These are phyloP conservation scores for Solanum lycopersicoides DNA, from an alignment of 257 asterid species.

Conservation along the genomic window DNA sequence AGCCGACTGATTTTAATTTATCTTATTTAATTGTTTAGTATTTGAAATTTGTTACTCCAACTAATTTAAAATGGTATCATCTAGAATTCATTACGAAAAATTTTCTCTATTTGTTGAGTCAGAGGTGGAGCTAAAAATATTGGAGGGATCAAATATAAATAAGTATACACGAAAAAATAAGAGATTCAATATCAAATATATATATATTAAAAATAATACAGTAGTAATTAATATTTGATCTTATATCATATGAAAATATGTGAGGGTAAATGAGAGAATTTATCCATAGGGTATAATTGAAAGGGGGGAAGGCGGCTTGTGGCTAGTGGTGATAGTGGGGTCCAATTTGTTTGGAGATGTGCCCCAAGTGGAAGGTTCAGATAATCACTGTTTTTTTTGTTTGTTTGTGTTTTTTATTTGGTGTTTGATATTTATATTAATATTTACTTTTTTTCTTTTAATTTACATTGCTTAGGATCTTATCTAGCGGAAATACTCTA, in stretches of 20 bases:
- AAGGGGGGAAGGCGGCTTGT: not conserved
- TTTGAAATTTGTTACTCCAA: not conserved
- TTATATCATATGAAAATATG: not conserved
- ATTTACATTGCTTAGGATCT: too few species aligned
- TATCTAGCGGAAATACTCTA: too few species aligned
- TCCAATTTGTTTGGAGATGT: not conserved
- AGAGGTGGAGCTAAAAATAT: not conserved
- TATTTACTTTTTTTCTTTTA: too few species aligned
- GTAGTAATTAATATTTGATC: too few species aligned
- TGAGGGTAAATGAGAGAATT: not conserved
- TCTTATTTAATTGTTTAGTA: not conserved
- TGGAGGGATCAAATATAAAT: not conserved
- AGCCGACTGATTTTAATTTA: not conserved
- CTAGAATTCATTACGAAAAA: not conserved
- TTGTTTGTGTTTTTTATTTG: accelerated
- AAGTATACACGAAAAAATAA: too few species aligned
- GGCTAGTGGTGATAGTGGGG: not conserved
- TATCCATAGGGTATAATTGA: not conserved
- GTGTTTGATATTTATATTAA: too few species aligned
- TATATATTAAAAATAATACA: too few species aligned
- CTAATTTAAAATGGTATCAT: not conserved
- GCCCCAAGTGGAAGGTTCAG: not conserved
- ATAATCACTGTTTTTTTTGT: not conserved
- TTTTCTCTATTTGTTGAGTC: not conserved
- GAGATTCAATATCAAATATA: too few species aligned